These are phyloP conservation scores for Funneliformis caledonium DNA, from an alignment of 371 early-diverging fungal genomes.

Conservation along the genomic window DNA sequence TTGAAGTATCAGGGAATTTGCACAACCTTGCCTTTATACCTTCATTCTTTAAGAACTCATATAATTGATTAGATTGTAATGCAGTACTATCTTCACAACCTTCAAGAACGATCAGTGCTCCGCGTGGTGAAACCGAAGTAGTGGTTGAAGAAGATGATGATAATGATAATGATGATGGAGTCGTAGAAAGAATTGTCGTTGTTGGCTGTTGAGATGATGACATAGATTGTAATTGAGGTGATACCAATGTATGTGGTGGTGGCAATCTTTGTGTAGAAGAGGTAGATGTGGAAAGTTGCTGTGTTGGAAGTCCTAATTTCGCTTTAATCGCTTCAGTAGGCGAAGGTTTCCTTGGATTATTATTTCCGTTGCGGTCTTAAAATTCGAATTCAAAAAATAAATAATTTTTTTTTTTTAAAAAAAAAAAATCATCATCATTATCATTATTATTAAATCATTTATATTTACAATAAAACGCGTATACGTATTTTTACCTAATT, in stretches of 20 bases:
- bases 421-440: neutral
- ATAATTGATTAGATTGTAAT: constrained; percentile 35
- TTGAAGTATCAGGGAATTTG: constrained; percentile 38
- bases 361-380: constrained; percentile 9
- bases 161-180: neutral
- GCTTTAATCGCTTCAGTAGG: constrained; percentile 15
- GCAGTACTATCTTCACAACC: constrained; percentile 37
- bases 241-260: constrained; percentile 4
- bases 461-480: neutral
- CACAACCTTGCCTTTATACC: constrained; percentile 35
- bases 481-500: constrained; percentile 9
- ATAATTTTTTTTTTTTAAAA: neutral
- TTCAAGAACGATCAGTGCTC: constrained; percentile 40
- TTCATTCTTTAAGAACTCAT: constrained; percentile 37
- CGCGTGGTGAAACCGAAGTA: neutral
- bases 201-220: neutral
- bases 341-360: neutral
- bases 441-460: no score
- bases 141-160: constrained; percentile 14
- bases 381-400: neutral
- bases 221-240: neutral
- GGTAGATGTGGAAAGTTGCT: neutral
- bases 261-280: neutral
- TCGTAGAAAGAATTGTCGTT: neutral
- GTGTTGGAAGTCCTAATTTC: neutral